These are phyloP conservation scores for Prunus salicina DNA, from an alignment of 306 rosid species.

Conservation along the genomic window DNA sequence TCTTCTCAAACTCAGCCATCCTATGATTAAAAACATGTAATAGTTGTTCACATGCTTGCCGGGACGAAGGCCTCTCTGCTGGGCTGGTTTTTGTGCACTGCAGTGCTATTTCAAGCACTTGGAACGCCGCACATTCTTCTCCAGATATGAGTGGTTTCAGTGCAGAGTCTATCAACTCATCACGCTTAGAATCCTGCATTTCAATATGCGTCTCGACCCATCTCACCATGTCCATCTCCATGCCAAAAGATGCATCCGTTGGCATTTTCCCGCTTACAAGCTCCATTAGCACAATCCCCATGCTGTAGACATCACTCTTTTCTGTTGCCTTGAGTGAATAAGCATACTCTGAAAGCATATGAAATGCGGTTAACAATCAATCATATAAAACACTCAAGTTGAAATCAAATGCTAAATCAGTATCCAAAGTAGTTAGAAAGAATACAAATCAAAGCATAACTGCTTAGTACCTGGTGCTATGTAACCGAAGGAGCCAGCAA, in stretches of 20 bases:
- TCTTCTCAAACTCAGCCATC: slow-evolving; percentile 42
- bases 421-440: not conserved
- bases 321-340: slow-evolving; percentile 82
- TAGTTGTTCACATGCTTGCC: slow-evolving; percentile 73
- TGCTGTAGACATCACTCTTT: slow-evolving; percentile 91
- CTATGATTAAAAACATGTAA: slow-evolving; percentile 54
- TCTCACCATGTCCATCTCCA: slow-evolving; percentile 93
- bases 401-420: not conserved
- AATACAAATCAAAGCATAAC: not conserved
- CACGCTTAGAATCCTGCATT: slow-evolving; percentile 41
- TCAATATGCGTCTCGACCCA: slow-evolving; percentile 70
- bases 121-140: slow-evolving; percentile 62
- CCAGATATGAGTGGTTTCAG: slow-evolving; percentile 56
- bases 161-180: slow-evolving; percentile 62
- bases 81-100: slow-evolving; percentile 81
- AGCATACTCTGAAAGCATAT: slow-evolving; percentile 62
- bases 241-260: slow-evolving; percentile 58
- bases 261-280: slow-evolving; percentile 92
- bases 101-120: slow-evolving; percentile 84
- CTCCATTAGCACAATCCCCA: slow-evolving; percentile 93
- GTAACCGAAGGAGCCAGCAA: slow-evolving; percentile 93
- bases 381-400: not conserved
- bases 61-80: slow-evolving; percentile 72
- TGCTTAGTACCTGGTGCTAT: slow-evolving; percentile 76
- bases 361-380: slow-evolving; percentile 11